A percentile compares a stretch with the other conserved stretches of the same genome.
phyloP scores from a whole-genome alignment of 106 monocot species.

The Xerophyta viscosa region DNA sequence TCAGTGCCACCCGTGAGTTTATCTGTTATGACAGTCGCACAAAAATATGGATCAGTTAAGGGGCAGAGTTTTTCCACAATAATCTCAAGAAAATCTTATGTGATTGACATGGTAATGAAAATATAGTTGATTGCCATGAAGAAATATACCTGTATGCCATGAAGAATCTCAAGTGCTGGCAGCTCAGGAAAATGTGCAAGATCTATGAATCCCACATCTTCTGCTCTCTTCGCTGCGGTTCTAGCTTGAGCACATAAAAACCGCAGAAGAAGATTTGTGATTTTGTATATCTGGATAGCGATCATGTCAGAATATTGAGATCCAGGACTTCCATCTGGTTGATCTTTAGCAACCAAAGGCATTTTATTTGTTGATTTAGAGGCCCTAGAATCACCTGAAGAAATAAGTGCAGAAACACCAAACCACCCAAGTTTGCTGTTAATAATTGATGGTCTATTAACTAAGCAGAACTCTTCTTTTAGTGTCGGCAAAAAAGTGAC shows the following conservation, averaged over 20 bases:
- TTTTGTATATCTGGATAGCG: slow-evolving; percentile 66
- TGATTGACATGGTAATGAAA: no score
- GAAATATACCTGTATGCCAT: slow-evolving; percentile 89
- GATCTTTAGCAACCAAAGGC: slow-evolving; percentile 23
- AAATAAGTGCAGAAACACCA: slow-evolving; percentile 16
- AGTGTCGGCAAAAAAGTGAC: slow-evolving; percentile 38
- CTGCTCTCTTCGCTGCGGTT: slow-evolving; percentile 58
- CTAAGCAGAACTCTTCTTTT: slow-evolving; percentile 47
- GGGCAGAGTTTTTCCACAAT: no score
- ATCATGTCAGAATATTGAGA: slow-evolving; percentile 50
- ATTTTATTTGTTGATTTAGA: slow-evolving; percentile 1
- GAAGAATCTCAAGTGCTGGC: slow-evolving; percentile 84
- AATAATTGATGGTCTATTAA: slow-evolving; percentile 34
- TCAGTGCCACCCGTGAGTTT: no score
- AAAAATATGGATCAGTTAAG: no score
- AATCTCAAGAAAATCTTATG: no score
- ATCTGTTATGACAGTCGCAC: no score
- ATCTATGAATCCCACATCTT: slow-evolving; percentile 70
- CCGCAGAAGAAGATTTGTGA: slow-evolving; percentile 64
- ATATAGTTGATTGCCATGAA: no score
- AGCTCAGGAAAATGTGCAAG: slow-evolving; percentile 80
- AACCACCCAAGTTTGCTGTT: slow-evolving; percentile 74
- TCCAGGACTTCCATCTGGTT: slow-evolving; percentile 14
- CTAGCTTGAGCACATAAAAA: slow-evolving; percentile 81
- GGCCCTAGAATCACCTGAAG: slow-evolving; percentile 6